Conservation (phyloP, 148 eudicot species). For the Bassia scoparia region DNA sequence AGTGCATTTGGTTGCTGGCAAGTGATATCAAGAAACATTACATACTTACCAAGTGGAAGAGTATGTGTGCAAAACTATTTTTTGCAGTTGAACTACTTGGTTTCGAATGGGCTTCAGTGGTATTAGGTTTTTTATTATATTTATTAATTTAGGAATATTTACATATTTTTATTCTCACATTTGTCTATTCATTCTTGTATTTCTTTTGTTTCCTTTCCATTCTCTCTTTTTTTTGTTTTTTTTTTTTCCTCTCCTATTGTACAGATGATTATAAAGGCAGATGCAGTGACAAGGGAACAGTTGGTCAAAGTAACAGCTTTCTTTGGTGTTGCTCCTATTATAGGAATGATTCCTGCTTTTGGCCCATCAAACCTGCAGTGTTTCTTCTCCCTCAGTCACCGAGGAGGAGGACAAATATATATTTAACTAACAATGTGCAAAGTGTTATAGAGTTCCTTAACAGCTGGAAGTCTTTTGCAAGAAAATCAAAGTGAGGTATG, state of each 20-base stretch:
- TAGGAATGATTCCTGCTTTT: constrained; percentile 66
- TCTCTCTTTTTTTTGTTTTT: not conserved
- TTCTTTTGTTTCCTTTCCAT: too few species aligned
- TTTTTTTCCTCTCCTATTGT: too few species aligned
- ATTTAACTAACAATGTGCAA: constrained; percentile 83
- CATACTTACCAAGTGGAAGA: not conserved
- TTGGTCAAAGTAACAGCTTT: constrained; percentile 55
- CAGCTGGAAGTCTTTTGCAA: constrained; percentile 59
- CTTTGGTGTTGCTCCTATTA: constrained; percentile 60
- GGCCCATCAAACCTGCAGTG: constrained; percentile 61
- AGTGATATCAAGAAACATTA: not conserved
- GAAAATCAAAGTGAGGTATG: constrained; percentile 64
- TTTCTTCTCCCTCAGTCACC: constrained; percentile 68
- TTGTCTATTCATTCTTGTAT: constrained; percentile 1
- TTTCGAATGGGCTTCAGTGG: not conserved
- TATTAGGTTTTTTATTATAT: not conserved
- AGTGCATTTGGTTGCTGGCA: not conserved
- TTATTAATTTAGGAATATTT: not conserved
- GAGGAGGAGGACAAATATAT: constrained; percentile 87
- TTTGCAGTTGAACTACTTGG: not conserved
- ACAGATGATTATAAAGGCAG: constrained; percentile 99
- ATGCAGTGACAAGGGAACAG: constrained; percentile 92
- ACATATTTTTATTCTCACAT: not conserved
- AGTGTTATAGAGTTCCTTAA: constrained; percentile 68
- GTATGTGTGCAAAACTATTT: not conserved